Conservation (phyloP, 2,329 filamentous ascomycete species). For the Cryphonectria nitschkei region DNA sequence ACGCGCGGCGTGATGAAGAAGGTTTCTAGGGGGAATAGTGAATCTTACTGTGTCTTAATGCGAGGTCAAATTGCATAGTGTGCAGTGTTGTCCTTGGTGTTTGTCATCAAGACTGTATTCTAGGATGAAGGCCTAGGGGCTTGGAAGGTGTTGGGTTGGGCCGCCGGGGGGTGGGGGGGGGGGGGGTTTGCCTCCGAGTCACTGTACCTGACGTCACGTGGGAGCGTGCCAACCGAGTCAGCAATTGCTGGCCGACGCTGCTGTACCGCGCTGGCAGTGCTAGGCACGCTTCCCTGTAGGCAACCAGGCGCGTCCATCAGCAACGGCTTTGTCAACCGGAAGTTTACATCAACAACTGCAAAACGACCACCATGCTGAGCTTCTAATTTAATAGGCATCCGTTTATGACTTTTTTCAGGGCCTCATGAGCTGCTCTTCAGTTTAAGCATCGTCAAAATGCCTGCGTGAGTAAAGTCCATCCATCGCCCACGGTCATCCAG, state of each 20-base stretch:
- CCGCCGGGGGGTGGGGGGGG: not conserved
- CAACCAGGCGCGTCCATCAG: slow-evolving; percentile 21
- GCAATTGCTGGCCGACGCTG: not conserved
- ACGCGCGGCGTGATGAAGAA: not conserved
- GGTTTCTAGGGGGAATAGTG: too few relatives aligned
- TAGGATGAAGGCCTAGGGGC: not conserved
- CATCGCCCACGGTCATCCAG: slow-evolving; percentile 22
- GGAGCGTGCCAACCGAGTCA: slow-evolving; percentile 5
- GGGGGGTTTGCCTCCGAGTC: not conserved
- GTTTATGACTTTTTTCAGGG: not conserved
- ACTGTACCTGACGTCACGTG: slow-evolving; percentile 18
- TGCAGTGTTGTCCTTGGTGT: not conserved
- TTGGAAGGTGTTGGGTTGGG: not conserved
- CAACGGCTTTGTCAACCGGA: not conserved
- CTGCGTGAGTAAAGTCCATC: slow-evolving; percentile 44
- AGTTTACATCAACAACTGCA: not conserved
- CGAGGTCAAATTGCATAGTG: too few relatives aligned
- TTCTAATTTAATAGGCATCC: not conserved
- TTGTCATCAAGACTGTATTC: not conserved
- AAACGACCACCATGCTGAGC: not conserved
- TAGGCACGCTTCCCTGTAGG: slow-evolving; percentile 23
- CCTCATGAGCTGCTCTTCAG: not conserved
- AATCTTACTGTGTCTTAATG: not conserved
- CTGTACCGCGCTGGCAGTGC: not conserved
- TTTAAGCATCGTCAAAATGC: slow-evolving; percentile 41